These are phyloP conservation scores for Globisporangium orthogonon DNA, from an alignment of 352 stramenopile species.

Conservation along the genomic window DNA sequence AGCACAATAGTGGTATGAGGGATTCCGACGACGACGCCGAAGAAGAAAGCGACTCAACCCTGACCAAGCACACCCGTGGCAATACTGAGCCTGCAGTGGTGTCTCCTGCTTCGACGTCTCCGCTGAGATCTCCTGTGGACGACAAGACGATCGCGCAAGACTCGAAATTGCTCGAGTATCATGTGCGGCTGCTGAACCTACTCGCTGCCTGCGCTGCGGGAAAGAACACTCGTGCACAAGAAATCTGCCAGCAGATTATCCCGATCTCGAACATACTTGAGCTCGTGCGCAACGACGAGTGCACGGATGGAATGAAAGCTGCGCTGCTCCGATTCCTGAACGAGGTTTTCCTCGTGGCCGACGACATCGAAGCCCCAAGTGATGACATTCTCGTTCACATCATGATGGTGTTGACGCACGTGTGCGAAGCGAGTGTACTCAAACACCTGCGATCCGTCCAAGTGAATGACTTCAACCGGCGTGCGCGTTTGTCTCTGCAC, in stretches of 20 bases:
- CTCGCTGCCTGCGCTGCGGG: slow-evolving; percentile 52
- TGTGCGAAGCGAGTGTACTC: slow-evolving; percentile 26
- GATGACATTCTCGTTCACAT: slow-evolving; percentile 33
- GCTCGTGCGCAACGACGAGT: slow-evolving; percentile 27
- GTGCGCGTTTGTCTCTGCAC: slow-evolving; percentile 31
- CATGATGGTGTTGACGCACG: slow-evolving; percentile 19
- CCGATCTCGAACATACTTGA: slow-evolving; percentile 35
- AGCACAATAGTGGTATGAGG: not conserved
- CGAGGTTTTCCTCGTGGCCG: slow-evolving; percentile 49
- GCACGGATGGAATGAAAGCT: slow-evolving; percentile 42
- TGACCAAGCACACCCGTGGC: not conserved
- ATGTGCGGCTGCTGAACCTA: slow-evolving; percentile 45
- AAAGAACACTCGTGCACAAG: slow-evolving; percentile 54
- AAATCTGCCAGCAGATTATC: slow-evolving; percentile 64
- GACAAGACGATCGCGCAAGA: slow-evolving; percentile 11
- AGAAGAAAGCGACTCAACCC: not conserved
- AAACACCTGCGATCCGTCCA: slow-evolving; percentile 34
- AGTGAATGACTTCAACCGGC: slow-evolving; percentile 38
- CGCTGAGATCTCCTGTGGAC: slow-evolving; percentile 10
- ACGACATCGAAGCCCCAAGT: slow-evolving; percentile 40
- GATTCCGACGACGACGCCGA: not conserved
- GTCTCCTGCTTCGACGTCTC: not conserved
- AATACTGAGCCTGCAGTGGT: not conserved
- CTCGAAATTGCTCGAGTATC: slow-evolving; percentile 46
- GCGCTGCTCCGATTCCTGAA: slow-evolving; percentile 53